A percentile compares a stretch with the other conserved stretches of the same genome.
These are phyloP conservation scores for Blastomyces percursus DNA, from an alignment of 2,329 filamentous ascomycete species.

Conservation along the genomic window DNA sequence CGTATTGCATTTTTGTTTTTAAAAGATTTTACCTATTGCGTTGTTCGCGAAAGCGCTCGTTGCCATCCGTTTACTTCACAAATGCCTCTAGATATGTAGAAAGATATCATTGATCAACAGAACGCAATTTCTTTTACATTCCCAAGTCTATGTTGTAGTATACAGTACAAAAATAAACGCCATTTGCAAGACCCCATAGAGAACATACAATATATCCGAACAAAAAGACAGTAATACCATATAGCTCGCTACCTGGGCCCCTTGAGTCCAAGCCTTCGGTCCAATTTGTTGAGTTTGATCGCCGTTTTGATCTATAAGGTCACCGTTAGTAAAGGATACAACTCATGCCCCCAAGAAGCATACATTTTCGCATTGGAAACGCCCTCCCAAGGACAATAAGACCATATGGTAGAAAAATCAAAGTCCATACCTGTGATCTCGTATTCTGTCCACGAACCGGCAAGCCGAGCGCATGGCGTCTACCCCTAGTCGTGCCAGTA, in stretches of 20 bases:
- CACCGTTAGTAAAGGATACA: constrained; percentile 15
- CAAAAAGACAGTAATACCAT: background rate
- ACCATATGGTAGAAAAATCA: background rate
- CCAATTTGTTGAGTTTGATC: constrained; percentile 47
- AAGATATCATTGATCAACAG: background rate
- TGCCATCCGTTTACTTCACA: background rate
- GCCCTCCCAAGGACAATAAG: background rate
- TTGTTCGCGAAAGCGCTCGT: background rate
- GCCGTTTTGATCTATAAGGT: constrained; percentile 46
- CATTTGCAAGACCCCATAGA: background rate
- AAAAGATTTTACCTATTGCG: background rate
- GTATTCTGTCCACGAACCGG: constrained; percentile 87
- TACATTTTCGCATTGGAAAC: background rate
- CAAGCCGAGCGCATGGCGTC: constrained; percentile 82
- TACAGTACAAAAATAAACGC: constrained; percentile 4
- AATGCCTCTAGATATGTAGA: background rate
- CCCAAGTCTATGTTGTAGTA: constrained; percentile 13
- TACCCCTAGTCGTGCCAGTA: constrained; percentile 80
- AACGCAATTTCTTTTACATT: background rate
- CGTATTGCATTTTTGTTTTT: constrained; percentile 19
- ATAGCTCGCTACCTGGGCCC: constrained; percentile 4
- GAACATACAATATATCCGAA: constrained; percentile 1
- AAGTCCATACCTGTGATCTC: constrained; percentile 53
- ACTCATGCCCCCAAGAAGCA: background rate
- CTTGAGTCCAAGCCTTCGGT: constrained; percentile 35